Conservation (phyloP, 768 basidiomycete genomes). For the Hebeloma cylindrosporum region DNA sequence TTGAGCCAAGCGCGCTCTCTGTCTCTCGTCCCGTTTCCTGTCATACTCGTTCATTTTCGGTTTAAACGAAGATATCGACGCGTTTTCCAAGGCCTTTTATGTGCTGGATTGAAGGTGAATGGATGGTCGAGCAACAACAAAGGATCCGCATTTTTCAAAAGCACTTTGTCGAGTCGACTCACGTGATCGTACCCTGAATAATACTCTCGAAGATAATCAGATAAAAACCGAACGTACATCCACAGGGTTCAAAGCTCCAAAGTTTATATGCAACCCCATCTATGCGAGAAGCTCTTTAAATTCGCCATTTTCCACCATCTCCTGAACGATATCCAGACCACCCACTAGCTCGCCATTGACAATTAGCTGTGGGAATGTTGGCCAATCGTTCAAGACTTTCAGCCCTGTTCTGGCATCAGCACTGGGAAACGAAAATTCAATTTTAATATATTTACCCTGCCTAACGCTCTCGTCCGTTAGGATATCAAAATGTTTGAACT, state of each 20-base stretch:
- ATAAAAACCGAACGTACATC: conserved; percentile 10
- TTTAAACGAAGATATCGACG: background rate
- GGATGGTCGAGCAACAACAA: too few relatives aligned
- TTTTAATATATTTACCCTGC: conserved; percentile 55
- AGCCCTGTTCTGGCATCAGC: conserved; percentile 43
- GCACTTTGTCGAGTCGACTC: too few relatives aligned
- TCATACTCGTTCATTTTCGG: conserved; percentile 8
- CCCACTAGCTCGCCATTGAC: conserved; percentile 91
- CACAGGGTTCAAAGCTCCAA: conserved; percentile 1
- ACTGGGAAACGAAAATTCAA: background rate
- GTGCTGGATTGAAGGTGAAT: background rate
- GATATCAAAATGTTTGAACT: conserved; percentile 82
- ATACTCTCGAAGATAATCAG: conserved; percentile 2
- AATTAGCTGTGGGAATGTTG: conserved; percentile 85
- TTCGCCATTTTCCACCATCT: conserved; percentile 84
- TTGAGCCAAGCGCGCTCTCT: conserved; percentile 8
- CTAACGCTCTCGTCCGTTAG: conserved; percentile 77
- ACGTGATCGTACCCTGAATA: conserved; percentile 1
- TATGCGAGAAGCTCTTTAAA: conserved; percentile 48
- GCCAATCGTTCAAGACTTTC: conserved; percentile 84
- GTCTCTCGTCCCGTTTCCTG: conserved; percentile 9
- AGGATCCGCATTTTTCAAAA: too few relatives aligned
- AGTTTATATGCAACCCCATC: too few relatives aligned
- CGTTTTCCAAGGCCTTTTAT: background rate
- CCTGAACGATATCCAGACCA: conserved; percentile 90